These are phyloP conservation scores for Neostapfia colusana DNA, from an alignment of 176 grass and related monocot species.

Conservation along the genomic window DNA sequence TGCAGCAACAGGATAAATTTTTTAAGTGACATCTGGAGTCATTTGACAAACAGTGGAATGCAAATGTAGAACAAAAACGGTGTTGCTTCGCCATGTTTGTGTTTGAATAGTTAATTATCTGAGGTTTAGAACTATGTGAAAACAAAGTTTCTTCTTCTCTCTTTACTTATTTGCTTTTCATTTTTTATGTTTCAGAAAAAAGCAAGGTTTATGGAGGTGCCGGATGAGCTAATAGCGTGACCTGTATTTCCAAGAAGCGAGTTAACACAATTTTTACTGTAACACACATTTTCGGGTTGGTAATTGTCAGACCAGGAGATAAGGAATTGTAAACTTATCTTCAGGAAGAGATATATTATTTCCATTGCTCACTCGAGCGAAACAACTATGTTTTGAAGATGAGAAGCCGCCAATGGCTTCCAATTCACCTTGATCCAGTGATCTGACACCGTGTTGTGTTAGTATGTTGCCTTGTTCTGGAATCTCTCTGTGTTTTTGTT, in stretches of 20 bases:
- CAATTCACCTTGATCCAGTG: slow-evolving; percentile 41
- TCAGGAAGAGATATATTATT: slow-evolving; percentile 13
- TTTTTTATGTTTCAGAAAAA: slow-evolving; percentile 51
- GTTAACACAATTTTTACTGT: slow-evolving; percentile 33
- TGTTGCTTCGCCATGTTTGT: slow-evolving; percentile 21
- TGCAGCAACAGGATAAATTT: background rate
- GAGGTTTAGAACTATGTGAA: background rate
- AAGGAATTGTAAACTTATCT: slow-evolving; percentile 50
- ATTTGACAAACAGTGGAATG: background rate
- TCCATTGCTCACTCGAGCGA: slow-evolving; percentile 2
- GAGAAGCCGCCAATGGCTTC: slow-evolving; percentile 64
- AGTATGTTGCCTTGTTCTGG: slow-evolving; percentile 21
- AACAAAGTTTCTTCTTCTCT: background rate
- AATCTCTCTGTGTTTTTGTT: background rate
- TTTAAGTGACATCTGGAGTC: background rate
- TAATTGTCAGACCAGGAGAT: slow-evolving; percentile 45
- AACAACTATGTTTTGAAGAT: slow-evolving; percentile 44
- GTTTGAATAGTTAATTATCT: background rate
- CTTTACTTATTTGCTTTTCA: slow-evolving; percentile 5
- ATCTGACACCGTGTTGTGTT: slow-evolving; percentile 19
- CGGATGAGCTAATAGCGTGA: slow-evolving; percentile 62
- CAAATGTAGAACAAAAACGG: background rate
- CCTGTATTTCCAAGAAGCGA: background rate
- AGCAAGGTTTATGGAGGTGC: slow-evolving; percentile 53
- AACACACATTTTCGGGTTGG: slow-evolving; percentile 31